Percentiles rank a stretch among this genome's conserved stretches.
Evolutionary conservation across 2,329 filamentous ascomycete genomes (phyloP).

Genomic region (Thermoascus crustaceus): DNA sequence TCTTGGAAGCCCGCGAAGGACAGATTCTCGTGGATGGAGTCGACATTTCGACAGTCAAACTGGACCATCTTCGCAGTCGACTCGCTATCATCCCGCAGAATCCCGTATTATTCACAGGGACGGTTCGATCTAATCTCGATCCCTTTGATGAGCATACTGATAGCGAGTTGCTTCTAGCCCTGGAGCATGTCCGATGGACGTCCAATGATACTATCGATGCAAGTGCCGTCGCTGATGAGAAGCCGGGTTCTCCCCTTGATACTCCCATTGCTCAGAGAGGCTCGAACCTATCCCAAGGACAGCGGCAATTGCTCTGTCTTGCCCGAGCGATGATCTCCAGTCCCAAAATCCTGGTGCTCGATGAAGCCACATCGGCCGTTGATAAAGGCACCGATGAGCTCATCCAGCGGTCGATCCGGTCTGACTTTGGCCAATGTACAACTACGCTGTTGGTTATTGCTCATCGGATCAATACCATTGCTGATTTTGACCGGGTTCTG

Average conservation of each 20-base stretch:
- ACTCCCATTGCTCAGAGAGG: conserved; percentile 55
- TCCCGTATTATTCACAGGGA: conserved; percentile 9
- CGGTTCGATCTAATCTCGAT: conserved; percentile 9
- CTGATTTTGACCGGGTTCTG: conserved; percentile 63
- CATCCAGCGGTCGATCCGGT: conserved; percentile 62
- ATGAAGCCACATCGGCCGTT: conserved; percentile 67
- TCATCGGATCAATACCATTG: conserved; percentile 63
- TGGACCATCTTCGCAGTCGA: conserved; percentile 8
- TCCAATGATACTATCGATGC: not conserved
- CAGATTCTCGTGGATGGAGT: conserved; percentile 8
- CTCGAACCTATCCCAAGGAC: conserved; percentile 63
- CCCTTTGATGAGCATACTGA: conserved; percentile 9
- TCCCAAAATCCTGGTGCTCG: conserved; percentile 65
- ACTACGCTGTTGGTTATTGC: conserved; percentile 63
- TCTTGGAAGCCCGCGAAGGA: conserved; percentile 8
- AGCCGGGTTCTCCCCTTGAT: not conserved
- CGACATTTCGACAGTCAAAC: conserved; percentile 7
- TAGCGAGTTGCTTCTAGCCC: conserved; percentile 6
- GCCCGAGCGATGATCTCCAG: conserved; percentile 62
- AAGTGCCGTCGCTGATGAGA: not conserved
- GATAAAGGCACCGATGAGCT: conserved; percentile 65
- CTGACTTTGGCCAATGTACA: conserved; percentile 60
- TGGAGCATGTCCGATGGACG: conserved; percentile 5
- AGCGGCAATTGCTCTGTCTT: conserved; percentile 64
- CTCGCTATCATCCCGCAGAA: conserved; percentile 10